phyloP scores from a whole-genome alignment of 441 rosid species.

The Populus trichocarpa region DNA sequence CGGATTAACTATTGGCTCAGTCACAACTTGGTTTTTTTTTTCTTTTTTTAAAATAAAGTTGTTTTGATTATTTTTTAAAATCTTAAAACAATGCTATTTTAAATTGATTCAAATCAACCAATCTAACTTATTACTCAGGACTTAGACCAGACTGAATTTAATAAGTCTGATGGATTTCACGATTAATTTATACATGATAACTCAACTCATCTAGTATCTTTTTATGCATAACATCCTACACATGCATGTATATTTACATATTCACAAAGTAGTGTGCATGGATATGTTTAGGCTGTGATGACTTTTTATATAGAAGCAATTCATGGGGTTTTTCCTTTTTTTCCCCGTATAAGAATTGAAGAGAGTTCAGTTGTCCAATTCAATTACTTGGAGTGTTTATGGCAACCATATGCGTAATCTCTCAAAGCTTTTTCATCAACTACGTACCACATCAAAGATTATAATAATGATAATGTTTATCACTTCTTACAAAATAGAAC shows the following conservation, averaged over 20 bases:
- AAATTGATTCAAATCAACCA: rapidly evolving
- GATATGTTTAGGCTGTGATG: slow-evolving; percentile 4
- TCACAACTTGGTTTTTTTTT: too few relatives aligned
- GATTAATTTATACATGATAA: too few relatives aligned
- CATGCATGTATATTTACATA: background rate
- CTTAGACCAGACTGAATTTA: rapidly evolving
- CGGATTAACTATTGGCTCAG: rapidly evolving
- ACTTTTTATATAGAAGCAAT: slow-evolving; percentile 2
- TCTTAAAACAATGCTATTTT: too few relatives aligned
- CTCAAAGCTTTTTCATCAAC: slow-evolving; percentile 2
- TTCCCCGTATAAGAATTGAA: background rate
- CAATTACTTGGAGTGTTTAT: slow-evolving; percentile 22
- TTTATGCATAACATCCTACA: too few relatives aligned
- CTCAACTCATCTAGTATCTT: too few relatives aligned
- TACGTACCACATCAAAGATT: background rate
- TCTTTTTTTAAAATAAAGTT: too few relatives aligned
- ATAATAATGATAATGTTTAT: slow-evolving; percentile 9
- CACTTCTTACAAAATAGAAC: slow-evolving; percentile 9
- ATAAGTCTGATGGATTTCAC: too few relatives aligned
- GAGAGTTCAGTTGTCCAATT: slow-evolving; percentile 33
- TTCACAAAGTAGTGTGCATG: background rate
- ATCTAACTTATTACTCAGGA: rapidly evolving
- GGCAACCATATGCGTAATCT: slow-evolving; percentile 23
- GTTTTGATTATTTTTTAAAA: too few relatives aligned
- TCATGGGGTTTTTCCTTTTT: background rate